Evolutionary conservation across 2,329 filamentous ascomycete species (phyloP), one percentile per base, ranked within the genome.

Genomic region (Mycosphaerella sp.): DNA sequence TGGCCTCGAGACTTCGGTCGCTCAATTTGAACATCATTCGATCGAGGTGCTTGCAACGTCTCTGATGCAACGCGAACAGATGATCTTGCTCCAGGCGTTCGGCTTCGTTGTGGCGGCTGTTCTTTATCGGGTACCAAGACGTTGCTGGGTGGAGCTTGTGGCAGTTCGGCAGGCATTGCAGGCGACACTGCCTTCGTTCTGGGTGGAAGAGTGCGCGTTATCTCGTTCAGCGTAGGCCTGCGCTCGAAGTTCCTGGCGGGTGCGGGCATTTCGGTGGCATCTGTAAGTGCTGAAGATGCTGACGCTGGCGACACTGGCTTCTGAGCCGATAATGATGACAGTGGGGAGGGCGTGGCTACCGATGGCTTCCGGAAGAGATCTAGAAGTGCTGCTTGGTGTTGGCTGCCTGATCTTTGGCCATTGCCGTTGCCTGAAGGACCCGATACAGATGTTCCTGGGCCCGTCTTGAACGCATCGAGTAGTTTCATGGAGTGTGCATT

Each of bases 401-500:
- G 66, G 38, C 65, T 72, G 45, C 69, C 67, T 14, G 70, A 42
- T 29, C 42, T 45, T 40, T 57, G 56, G 23, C 17, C 44, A 26
- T 23, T 52, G 45, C 21, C 48, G 23, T 26, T 14, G 44, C 32
- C 55, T 21, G 54, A 39, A 31, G 57, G 34, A 21, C 44, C 66
- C 12, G 67, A 17, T n/a, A 40, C 31, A 34, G 48, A 40, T 17
- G 51, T 26, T 32, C 41, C 40, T 31, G 46, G 32, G 39, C 47
- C 17, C 29, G 43, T 48, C 34, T 58, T 55, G 71, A 85, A 83
- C 1, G 78, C 74, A 60, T 78, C 80, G 46, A 85, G 69, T 34
- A 85, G 66, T n/a, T 75, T 74, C 54, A 80, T 72, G 1, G 80
- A 75, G 65, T 85, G 81, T 10, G 75, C 75, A 36, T 73, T 83